Conservation (phyloP, 768 basidiomycete species). For the Tricholomella constricta region DNA sequence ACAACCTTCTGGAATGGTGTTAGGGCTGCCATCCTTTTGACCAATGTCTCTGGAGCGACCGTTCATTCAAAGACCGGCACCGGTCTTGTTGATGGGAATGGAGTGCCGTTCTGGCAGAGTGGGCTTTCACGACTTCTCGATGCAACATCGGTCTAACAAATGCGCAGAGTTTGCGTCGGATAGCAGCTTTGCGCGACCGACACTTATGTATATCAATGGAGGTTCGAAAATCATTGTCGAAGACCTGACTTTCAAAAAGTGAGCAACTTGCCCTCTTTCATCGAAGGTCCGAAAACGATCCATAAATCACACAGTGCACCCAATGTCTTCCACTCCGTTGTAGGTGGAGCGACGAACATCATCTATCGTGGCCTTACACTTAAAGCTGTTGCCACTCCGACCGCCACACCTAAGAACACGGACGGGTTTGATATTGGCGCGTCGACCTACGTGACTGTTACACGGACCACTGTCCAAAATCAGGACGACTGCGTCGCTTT, state of each 20-base stretch:
- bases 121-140: background rate
- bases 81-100: slow-evolving; percentile 33
- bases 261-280: background rate
- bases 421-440: slow-evolving; percentile 33
- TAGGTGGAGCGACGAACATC: slow-evolving; percentile 27
- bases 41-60: slow-evolving; percentile 22
- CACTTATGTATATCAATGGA: slow-evolving; percentile 28
- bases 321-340: slow-evolving; percentile 34
- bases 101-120: slow-evolving; percentile 31
- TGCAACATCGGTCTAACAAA: background rate
- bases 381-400: slow-evolving; percentile 26
- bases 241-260: slow-evolving; percentile 31
- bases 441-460: slow-evolving; percentile 29
- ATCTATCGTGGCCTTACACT: slow-evolving; percentile 24
- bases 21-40: slow-evolving; percentile 23
- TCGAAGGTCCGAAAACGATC: background rate
- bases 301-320: slow-evolving; percentile 8
- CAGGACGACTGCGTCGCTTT: slow-evolving; percentile 35
- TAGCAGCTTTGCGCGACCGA: slow-evolving; percentile 29
- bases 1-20: slow-evolving; percentile 30
- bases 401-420: slow-evolving; percentile 30
- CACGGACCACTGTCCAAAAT: slow-evolving; percentile 27
- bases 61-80: slow-evolving; percentile 30
- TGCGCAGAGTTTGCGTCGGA: slow-evolving; percentile 26
- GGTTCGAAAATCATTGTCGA: slow-evolving; percentile 29